Conservation (phyloP, 352 stramenopile species). For the Phytophthora agathidicida region DNA sequence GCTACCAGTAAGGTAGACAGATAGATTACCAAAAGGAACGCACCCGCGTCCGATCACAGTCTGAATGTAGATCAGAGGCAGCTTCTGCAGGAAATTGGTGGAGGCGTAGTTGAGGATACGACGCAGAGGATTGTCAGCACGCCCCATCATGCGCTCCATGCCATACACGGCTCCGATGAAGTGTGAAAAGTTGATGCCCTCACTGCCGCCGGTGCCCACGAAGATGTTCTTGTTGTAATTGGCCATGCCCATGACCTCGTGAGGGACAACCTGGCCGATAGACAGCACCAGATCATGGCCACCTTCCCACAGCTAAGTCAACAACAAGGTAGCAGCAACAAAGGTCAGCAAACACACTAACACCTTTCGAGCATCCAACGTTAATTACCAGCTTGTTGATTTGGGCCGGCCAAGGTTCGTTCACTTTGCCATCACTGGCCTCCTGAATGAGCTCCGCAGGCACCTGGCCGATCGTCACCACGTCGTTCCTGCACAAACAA, state of each 20-base stretch:
- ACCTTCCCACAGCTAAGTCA: conserved; percentile 88
- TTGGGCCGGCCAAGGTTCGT: conserved; percentile 96
- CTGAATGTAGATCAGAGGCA: conserved; percentile 96
- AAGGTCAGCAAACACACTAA: conserved; percentile 1
- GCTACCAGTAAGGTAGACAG: neutral
- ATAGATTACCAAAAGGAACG: neutral
- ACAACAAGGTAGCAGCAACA: neutral
- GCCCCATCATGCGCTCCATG: conserved; percentile 99
- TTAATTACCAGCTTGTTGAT: conserved; percentile 96
- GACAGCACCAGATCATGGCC: conserved; percentile 94
- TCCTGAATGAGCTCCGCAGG: conserved; percentile 91
- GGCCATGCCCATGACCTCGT: conserved; percentile 99
- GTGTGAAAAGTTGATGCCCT: conserved; percentile 98
- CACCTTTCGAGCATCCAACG: conserved; percentile 16
- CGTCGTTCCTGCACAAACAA: conserved; percentile 85
- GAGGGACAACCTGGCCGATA: conserved; percentile 97
- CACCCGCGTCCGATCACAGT: conserved; percentile 92
- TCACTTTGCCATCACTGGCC: conserved; percentile 95
- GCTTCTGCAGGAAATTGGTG: conserved; percentile 88
- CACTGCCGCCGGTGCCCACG: conserved; percentile 92
- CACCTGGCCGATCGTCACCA: conserved; percentile 96
- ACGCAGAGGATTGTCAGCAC: conserved; percentile 94
- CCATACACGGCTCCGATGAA: conserved; percentile 98
- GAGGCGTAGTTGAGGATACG: conserved; percentile 97
- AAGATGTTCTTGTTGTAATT: conserved; percentile 99